Conservation (phyloP, 2,329 filamentous ascomycete species). For the Colletotrichum phormii region DNA sequence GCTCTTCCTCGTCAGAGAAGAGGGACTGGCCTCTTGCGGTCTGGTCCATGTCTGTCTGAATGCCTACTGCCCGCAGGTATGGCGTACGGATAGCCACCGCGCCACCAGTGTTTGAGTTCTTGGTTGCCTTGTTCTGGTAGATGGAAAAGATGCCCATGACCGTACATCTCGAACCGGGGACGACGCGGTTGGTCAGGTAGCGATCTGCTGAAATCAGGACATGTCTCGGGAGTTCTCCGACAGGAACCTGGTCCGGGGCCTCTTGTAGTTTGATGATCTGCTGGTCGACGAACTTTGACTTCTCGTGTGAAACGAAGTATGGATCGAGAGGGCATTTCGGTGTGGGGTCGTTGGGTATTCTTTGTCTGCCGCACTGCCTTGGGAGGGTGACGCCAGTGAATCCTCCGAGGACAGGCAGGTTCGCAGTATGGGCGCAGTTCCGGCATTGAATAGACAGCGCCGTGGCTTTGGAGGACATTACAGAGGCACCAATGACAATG, state of each 20-base stretch:
- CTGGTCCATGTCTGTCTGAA: slow-evolving; percentile 90
- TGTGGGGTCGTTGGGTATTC: slow-evolving; percentile 72
- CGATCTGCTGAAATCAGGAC: slow-evolving; percentile 97
- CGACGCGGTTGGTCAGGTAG: slow-evolving; percentile 94
- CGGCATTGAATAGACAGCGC: slow-evolving; percentile 88
- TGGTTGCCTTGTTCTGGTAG: slow-evolving; percentile 91
- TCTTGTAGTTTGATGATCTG: slow-evolving; percentile 98
- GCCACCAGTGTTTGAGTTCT: slow-evolving; percentile 77
- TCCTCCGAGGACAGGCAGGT: slow-evolving; percentile 81
- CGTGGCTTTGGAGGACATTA: slow-evolving; percentile 95
- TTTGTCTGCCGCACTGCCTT: slow-evolving; percentile 76
- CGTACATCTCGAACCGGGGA: slow-evolving; percentile 93
- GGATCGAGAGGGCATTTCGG: slow-evolving; percentile 91
- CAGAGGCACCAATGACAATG: slow-evolving; percentile 97
- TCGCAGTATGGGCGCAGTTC: slow-evolving; percentile 80
- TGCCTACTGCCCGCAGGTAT: slow-evolving; percentile 91
- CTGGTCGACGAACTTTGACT: slow-evolving; percentile 94
- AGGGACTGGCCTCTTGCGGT: slow-evolving; percentile 85
- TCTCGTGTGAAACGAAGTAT: slow-evolving; percentile 95
- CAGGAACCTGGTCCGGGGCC: slow-evolving; percentile 95
- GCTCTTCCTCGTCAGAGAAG: slow-evolving; percentile 96
- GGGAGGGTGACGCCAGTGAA: slow-evolving; percentile 91
- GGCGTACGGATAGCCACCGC: slow-evolving; percentile 96
- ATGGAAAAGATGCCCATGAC: slow-evolving; percentile 98
- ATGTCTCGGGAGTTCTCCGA: slow-evolving; percentile 93